phyloP scores from a whole-genome alignment of 2,329 filamentous ascomycete species.

The Fusarium anthophilum region DNA sequence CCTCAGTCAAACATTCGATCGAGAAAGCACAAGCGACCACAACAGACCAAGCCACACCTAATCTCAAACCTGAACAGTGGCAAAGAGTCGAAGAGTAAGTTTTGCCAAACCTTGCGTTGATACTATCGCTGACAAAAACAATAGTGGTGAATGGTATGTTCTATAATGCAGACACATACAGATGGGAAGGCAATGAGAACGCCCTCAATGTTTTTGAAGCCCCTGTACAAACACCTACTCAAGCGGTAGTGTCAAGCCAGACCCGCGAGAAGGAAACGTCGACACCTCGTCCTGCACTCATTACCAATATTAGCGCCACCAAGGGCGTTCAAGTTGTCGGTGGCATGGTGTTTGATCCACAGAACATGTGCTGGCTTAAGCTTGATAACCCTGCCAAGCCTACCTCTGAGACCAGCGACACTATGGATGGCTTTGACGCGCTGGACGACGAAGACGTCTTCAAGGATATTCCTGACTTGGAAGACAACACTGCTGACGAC shows the following conservation, averaged over 20 bases:
- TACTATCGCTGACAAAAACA: slow-evolving; percentile 43
- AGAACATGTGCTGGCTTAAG: slow-evolving; percentile 98
- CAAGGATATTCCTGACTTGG: slow-evolving; percentile 91
- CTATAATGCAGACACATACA: slow-evolving; percentile 86
- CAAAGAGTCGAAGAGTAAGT: slow-evolving; percentile 82
- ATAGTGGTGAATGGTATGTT: slow-evolving; percentile 92
- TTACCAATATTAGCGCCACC: slow-evolving; percentile 85
- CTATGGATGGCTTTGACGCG: slow-evolving; percentile 72
- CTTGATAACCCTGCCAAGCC: slow-evolving; percentile 62
- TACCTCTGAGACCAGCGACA: slow-evolving; percentile 62
- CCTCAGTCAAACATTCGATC: slow-evolving; percentile 57
- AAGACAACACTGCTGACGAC: slow-evolving; percentile 69
- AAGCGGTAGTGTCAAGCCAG: slow-evolving; percentile 52
- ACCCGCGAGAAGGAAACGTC: slow-evolving; percentile 65
- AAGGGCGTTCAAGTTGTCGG: slow-evolving; percentile 93
- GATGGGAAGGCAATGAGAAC: slow-evolving; percentile 98
- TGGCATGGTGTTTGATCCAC: slow-evolving; percentile 98
- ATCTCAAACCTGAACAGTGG: slow-evolving; percentile 83
- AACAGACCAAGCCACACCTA: slow-evolving; percentile 82
- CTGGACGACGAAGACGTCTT: slow-evolving; percentile 92
- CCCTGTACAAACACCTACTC: slow-evolving; percentile 64
- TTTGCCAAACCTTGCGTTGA: background rate
- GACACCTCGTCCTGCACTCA: slow-evolving; percentile 79
- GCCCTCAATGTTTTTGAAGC: slow-evolving; percentile 81
- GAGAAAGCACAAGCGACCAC: slow-evolving; percentile 67